phyloP scores from a whole-genome alignment of 139 green algal species.

The Chlorella sp. region DNA sequence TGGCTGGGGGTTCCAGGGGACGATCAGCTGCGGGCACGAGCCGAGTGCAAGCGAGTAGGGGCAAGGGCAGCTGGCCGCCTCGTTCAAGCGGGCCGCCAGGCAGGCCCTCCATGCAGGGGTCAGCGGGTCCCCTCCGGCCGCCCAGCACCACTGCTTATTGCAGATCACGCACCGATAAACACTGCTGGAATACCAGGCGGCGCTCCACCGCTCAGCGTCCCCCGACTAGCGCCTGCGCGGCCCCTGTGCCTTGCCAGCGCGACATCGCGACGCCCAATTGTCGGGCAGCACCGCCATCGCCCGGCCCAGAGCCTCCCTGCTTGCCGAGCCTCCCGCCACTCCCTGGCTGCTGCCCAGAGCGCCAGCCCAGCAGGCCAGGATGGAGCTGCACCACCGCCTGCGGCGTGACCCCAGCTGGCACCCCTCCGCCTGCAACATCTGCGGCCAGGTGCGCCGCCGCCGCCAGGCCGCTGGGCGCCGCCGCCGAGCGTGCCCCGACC shows the following conservation, averaged over 20 bases:
- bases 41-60: too few relatives aligned
- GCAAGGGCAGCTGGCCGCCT: neutral
- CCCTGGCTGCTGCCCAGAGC: neutral
- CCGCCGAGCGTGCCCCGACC: neutral
- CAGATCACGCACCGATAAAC: too few relatives aligned
- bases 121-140: neutral
- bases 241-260: too few relatives aligned
- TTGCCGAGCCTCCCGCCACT: neutral
- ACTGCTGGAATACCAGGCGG: neutral
- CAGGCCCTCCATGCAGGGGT: neutral
- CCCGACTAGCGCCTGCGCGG: too few relatives aligned
- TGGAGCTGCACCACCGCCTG: slow-evolving; percentile 91
- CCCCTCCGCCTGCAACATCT: slow-evolving; percentile 88
- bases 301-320: too few relatives aligned
- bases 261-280: too few relatives aligned
- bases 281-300: too few relatives aligned
- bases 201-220: neutral
- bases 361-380: slow-evolving; percentile 29
- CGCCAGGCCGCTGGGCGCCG: neutral
- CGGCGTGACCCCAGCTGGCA: slow-evolving; percentile 88
- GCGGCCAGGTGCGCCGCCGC: slow-evolving; percentile 66
- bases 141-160: too few relatives aligned
- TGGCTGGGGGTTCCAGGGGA: neutral
- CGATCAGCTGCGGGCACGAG: neutral
- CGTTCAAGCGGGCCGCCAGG: neutral